A percentile compares a stretch with the other conserved stretches of the same genome.
Conservation (phyloP, 306 rosid species). For the Albizia julibrissin region DNA sequence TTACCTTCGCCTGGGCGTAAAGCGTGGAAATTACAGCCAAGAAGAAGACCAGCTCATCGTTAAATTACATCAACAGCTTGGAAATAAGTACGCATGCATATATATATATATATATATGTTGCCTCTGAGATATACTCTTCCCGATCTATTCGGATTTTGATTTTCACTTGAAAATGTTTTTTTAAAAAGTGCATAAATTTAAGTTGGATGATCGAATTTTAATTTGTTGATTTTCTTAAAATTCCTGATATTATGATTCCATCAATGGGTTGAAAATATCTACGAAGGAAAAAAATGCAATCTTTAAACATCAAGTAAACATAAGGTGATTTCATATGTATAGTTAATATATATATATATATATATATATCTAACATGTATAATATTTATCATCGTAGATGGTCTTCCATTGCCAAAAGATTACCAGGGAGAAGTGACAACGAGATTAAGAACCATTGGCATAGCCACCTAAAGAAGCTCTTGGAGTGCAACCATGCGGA, state of each 20-base stretch:
- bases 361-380: neutral
- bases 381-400: conserved; percentile 33
- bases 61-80: conserved; percentile 53
- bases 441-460: conserved; percentile 72
- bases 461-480: conserved; percentile 52
- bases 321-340: too few relatives aligned
- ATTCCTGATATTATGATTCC: neutral
- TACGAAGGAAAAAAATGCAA: neutral
- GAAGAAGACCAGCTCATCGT: conserved; percentile 60
- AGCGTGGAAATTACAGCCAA: conserved; percentile 54
- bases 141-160: neutral
- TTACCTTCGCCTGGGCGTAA: conserved; percentile 60
- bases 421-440: conserved; percentile 73
- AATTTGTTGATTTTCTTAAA: neutral
- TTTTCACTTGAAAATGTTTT: neutral
- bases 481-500: neutral
- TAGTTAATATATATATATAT: too few relatives aligned
- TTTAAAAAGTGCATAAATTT: neutral
- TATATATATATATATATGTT: too few relatives aligned
- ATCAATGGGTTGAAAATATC: neutral
- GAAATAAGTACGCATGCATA: conserved; percentile 53
- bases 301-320: neutral
- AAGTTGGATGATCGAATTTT: neutral
- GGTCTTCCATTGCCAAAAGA: conserved; percentile 61
- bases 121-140: neutral